These are phyloP conservation scores for Maudiozyma bulderi DNA, from an alignment of 805 yeast species.

Conservation along the genomic window DNA sequence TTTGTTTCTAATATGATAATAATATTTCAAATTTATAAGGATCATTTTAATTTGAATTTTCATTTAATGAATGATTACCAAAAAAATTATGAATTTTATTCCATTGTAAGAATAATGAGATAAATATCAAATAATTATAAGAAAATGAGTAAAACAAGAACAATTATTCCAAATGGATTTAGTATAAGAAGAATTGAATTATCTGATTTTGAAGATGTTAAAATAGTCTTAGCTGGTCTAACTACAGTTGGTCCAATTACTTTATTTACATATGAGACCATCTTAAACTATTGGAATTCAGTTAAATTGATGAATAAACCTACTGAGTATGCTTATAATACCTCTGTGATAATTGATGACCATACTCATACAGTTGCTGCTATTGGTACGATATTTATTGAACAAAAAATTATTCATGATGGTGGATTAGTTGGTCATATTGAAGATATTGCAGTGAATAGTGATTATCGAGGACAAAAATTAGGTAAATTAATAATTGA, in stretches of 20 bases:
- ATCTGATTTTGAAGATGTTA: slow-evolving; percentile 51
- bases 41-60: no score
- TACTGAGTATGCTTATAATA: slow-evolving; percentile 43
- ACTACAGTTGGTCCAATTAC: slow-evolving; percentile 78
- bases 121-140: no score
- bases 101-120: no score
- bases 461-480: slow-evolving; percentile 70
- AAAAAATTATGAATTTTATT: no score
- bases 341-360: slow-evolving; percentile 53
- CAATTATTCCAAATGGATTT: neutral
- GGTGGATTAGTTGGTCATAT: slow-evolving; percentile 87
- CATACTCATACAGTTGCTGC: slow-evolving; percentile 52
- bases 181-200: slow-evolving; percentile 25
- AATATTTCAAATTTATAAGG: no score
- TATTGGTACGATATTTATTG: slow-evolving; percentile 73
- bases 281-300: slow-evolving; percentile 51
- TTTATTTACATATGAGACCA: slow-evolving; percentile 37
- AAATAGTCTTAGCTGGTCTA: slow-evolving; percentile 53
- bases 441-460: slow-evolving; percentile 82
- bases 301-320: slow-evolving; percentile 7
- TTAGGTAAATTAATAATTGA: slow-evolving; percentile 63
- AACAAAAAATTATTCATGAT: slow-evolving; percentile 71
- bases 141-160: no score
- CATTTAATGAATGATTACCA: no score
- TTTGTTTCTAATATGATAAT: no score